Evolutionary conservation across 108 stramenopile species (phyloP).

Genomic region (Cyclotella choctawhatcheeana): DNA sequence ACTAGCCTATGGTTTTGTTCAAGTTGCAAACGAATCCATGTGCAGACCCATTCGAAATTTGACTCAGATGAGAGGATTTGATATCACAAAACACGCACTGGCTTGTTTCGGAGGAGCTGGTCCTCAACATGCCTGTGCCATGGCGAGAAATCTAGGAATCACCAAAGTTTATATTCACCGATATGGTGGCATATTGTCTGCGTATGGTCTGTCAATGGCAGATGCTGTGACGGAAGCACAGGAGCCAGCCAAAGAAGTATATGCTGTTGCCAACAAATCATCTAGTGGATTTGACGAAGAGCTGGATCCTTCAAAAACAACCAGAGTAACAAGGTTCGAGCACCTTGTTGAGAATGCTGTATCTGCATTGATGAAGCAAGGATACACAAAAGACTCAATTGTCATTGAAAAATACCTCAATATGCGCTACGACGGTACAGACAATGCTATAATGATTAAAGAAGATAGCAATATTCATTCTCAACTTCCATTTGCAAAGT

Average conservation of each 20-base stretch:
- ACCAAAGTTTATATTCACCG: conserved; percentile 92
- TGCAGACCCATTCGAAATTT: conserved; percentile 98
- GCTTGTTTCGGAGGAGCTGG: conserved; percentile 99
- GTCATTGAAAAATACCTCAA: conserved; percentile 84
- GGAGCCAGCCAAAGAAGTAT: conserved; percentile 86
- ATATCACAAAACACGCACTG: conserved; percentile 79
- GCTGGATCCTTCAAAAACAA: conserved; percentile 46
- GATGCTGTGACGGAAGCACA: conserved; percentile 95
- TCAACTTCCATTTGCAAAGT: conserved; percentile 59
- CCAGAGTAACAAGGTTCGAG: conserved; percentile 65
- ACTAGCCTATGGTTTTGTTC: conserved; percentile 95
- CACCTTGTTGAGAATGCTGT: conserved; percentile 65
- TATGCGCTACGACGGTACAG: conserved; percentile 95
- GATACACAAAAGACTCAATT: conserved; percentile 71
- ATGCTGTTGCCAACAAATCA: conserved; percentile 50
- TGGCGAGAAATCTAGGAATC: conserved; percentile 94
- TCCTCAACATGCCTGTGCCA: conserved; percentile 97
- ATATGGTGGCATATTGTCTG: conserved; percentile 96
- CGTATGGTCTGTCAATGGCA: conserved; percentile 94
- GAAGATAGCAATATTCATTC: conserved; percentile 13
- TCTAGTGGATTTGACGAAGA: conserved; percentile 40
- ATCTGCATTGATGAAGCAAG: conserved; percentile 75
- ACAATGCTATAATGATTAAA: conserved; percentile 93
- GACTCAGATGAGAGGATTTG: conserved; percentile 97
- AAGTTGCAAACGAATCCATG: conserved; percentile 99